These are phyloP conservation scores for Pterocarpus macrocarpus DNA, from an alignment of 306 rosid species.

Conservation along the genomic window DNA sequence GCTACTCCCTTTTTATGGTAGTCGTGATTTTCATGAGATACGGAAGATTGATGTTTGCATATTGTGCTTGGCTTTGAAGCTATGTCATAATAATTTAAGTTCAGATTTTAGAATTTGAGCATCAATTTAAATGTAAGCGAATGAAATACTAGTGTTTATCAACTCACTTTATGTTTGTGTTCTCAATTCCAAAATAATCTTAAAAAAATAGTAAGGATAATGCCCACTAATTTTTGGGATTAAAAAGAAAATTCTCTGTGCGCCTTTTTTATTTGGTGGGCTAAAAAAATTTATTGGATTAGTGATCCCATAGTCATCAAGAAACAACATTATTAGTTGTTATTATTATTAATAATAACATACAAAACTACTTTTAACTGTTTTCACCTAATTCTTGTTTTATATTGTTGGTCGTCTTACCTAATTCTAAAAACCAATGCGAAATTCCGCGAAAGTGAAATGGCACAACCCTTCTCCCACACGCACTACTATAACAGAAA, in stretches of 20 bases:
- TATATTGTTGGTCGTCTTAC: neutral
- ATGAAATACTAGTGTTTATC: neutral
- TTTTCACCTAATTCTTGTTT: neutral
- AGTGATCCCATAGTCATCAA: neutral
- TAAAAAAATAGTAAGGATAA: neutral
- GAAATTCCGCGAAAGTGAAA: neutral
- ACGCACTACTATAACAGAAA: neutral
- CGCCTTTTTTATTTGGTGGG: neutral
- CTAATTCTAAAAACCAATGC: neutral
- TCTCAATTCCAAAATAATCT: neutral
- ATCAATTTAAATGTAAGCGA: neutral
- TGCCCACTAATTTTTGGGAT: neutral
- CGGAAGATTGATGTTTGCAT: conserved; percentile 23
- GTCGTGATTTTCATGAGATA: conserved; percentile 25
- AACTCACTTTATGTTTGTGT: neutral
- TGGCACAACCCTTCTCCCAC: neutral
- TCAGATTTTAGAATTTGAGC: neutral
- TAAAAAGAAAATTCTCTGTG: neutral
- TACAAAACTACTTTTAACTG: neutral
- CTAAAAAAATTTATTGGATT: neutral
- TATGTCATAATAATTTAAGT: conserved; percentile 44
- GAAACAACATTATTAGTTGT: neutral
- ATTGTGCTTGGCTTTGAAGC: conserved; percentile 73
- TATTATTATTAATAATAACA: neutral
- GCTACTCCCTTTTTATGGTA: conserved; percentile 36